A percentile compares a stretch with the other conserved stretches of the same genome.
Evolutionary conservation across 2,329 filamentous ascomycete genomes (phyloP).

Genomic region (Volutella citrinella): DNA sequence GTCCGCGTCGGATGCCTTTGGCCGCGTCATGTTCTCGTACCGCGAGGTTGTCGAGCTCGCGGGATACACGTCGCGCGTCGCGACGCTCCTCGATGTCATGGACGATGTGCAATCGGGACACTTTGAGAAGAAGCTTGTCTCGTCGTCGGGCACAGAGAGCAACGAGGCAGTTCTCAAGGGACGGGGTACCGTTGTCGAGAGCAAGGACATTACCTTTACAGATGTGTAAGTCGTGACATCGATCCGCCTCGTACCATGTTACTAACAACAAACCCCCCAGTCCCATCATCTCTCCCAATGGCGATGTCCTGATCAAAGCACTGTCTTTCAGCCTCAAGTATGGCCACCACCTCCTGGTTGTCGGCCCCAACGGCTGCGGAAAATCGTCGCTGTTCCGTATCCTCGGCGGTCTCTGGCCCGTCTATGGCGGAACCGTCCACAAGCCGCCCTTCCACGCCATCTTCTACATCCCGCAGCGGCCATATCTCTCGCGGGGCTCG

Average conservation of each 20-base stretch:
- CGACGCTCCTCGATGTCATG: constrained; percentile 88
- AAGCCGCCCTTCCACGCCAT: constrained; percentile 92
- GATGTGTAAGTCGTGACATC: constrained; percentile 58
- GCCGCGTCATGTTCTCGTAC: constrained; percentile 95
- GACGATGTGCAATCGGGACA: constrained; percentile 85
- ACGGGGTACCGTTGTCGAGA: constrained; percentile 78
- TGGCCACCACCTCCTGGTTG: constrained; percentile 88
- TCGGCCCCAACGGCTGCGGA: constrained; percentile 95
- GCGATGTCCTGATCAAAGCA: constrained; percentile 82
- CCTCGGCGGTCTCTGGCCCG: constrained; percentile 92
- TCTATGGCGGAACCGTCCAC: constrained; percentile 89
- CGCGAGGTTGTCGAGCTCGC: constrained; percentile 95
- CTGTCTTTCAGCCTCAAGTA: constrained; percentile 84
- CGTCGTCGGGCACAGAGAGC: constrained; percentile 75
- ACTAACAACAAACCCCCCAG: constrained; percentile 30
- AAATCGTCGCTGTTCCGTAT: constrained; percentile 97
- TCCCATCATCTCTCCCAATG: constrained; percentile 95
- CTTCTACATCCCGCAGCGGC: constrained; percentile 96
- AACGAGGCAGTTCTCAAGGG: constrained; percentile 81
- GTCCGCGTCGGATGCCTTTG: constrained; percentile 92
- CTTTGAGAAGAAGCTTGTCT: constrained; percentile 96
- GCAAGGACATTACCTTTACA: constrained; percentile 78
- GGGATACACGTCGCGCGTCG: constrained; percentile 90
- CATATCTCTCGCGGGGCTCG: constrained; percentile 86
- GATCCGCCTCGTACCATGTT: background rate